A percentile compares a stretch with the other conserved stretches of the same genome.
These are phyloP conservation scores for Adansonia digitata DNA, from an alignment of 345 rosid genomes.

Conservation along the genomic window DNA sequence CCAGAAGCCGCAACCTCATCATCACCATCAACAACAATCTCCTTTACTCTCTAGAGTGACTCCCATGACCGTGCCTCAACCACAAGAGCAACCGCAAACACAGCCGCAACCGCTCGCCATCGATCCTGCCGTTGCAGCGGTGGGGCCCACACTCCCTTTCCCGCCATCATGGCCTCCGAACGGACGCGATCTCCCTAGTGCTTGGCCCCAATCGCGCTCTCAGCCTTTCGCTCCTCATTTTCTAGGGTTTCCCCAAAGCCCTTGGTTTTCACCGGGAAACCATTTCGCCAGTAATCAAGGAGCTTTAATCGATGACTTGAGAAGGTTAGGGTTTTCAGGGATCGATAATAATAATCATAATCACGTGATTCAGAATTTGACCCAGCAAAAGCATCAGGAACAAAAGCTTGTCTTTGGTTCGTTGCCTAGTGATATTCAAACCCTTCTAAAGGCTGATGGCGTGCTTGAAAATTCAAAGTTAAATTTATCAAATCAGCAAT, in stretches of 20 bases:
- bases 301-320: slow-evolving; percentile 35
- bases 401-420: slow-evolving; percentile 61
- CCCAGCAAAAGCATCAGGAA: slow-evolving; percentile 32
- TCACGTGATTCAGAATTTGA: slow-evolving; percentile 27
- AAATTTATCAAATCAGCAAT: slow-evolving; percentile 27
- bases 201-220: slow-evolving; percentile 25
- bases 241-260: slow-evolving; percentile 48
- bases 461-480: slow-evolving; percentile 27
- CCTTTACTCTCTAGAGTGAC: slow-evolving; percentile 2
- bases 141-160: slow-evolving; percentile 50
- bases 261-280: slow-evolving; percentile 20
- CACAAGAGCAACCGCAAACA: slow-evolving; percentile 8
- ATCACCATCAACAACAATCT: slow-evolving; percentile 17
- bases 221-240: slow-evolving; percentile 39
- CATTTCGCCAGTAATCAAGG: slow-evolving; percentile 37
- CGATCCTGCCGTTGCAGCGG: slow-evolving; percentile 85
- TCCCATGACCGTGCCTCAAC: slow-evolving; percentile 13
- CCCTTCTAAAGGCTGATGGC: slow-evolving; percentile 29
- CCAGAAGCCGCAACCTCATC: slow-evolving; percentile 40
- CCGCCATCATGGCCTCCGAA: slow-evolving; percentile 32
- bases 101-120: slow-evolving; percentile 27
- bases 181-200: slow-evolving; percentile 34
- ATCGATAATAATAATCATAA: slow-evolving; percentile 12
- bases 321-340: slow-evolving; percentile 41
- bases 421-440: slow-evolving; percentile 38